These are phyloP conservation scores for Lagerstroemia speciosa DNA, from an alignment of 345 rosid genomes.

Conservation along the genomic window DNA sequence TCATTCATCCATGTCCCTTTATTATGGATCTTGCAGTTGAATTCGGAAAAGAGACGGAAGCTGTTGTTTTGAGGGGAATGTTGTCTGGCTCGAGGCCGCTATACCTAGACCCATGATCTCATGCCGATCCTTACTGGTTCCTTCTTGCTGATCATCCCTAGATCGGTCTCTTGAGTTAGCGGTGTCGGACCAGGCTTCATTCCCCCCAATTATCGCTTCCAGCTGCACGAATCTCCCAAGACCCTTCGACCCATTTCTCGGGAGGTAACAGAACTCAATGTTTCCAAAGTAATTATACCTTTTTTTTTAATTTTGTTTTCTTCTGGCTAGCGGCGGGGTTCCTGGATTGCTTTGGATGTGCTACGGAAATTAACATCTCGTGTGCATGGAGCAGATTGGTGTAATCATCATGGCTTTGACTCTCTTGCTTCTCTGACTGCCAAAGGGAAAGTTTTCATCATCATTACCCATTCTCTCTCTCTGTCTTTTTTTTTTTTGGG, in stretches of 20 bases:
- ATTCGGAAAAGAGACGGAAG: background rate
- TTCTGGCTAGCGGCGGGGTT: background rate
- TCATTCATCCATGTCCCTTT: no score
- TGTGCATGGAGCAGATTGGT: constrained; percentile 46
- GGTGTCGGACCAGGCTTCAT: constrained; percentile 98
- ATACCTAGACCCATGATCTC: background rate
- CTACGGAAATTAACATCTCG: background rate
- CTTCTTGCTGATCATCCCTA: background rate
- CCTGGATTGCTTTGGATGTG: no score
- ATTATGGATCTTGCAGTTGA: no score
- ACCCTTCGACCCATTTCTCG: no score
- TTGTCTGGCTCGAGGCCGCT: constrained; percentile 93
- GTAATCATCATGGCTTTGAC: constrained; percentile 65
- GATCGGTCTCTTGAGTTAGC: constrained; percentile 6
- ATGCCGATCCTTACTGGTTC: no score
- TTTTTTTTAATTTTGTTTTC: constrained; percentile 4
- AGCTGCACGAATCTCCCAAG: background rate
- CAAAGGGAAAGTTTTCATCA: constrained; percentile 10
- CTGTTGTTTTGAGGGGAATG: constrained; percentile 66
- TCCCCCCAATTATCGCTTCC: constrained; percentile 56
- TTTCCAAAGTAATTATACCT: background rate
- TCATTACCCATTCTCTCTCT: constrained; percentile 4
- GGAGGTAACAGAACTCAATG: background rate
- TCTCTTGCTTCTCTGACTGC: constrained; percentile 21
- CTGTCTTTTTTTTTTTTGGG: constrained; percentile 10